Evolutionary conservation across 2,329 filamentous ascomycete genomes (phyloP).

Genomic region (Emericellopsis cladophorae): DNA sequence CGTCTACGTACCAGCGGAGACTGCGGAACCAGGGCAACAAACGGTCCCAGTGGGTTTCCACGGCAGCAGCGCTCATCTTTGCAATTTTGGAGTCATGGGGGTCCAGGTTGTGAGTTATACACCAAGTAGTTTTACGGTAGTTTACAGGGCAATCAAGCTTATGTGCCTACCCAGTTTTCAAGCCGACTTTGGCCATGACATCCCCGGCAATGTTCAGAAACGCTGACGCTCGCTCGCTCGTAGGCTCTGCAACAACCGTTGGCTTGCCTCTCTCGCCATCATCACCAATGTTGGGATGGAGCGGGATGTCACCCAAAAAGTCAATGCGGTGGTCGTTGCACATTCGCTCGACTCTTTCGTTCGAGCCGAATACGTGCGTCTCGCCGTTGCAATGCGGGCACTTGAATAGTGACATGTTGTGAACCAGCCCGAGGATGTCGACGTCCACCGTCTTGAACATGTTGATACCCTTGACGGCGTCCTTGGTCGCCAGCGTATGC

Average conservation of each 20-base stretch:
- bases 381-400: conserved; percentile 68
- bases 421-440: conserved; percentile 73
- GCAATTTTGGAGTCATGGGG: too few relatives aligned
- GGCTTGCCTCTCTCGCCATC: conserved; percentile 81
- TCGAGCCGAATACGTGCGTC: conserved; percentile 62
- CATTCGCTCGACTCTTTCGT: conserved; percentile 50
- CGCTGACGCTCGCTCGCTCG: conserved; percentile 55
- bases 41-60: too few relatives aligned
- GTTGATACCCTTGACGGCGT: conserved; percentile 81
- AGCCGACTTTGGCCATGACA: conserved; percentile 31
- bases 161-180: conserved; percentile 6
- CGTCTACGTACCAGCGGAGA: too few relatives aligned
- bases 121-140: background rate
- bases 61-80: too few relatives aligned
- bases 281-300: conserved; percentile 76
- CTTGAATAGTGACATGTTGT: conserved; percentile 80
- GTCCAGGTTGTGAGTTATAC: background rate
- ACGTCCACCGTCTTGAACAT: conserved; percentile 84
- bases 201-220: conserved; percentile 59
- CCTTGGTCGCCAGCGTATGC: conserved; percentile 82
- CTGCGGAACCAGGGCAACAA: too few relatives aligned
- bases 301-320: conserved; percentile 79
- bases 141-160: conserved; percentile 1
- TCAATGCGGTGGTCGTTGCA: conserved; percentile 62
- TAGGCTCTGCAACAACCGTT: conserved; percentile 77